A percentile compares a stretch with the other conserved stretches of the same genome.
Conservation (phyloP, 768 basidiomycete genomes). For the Auriscalpium orientale region DNA sequence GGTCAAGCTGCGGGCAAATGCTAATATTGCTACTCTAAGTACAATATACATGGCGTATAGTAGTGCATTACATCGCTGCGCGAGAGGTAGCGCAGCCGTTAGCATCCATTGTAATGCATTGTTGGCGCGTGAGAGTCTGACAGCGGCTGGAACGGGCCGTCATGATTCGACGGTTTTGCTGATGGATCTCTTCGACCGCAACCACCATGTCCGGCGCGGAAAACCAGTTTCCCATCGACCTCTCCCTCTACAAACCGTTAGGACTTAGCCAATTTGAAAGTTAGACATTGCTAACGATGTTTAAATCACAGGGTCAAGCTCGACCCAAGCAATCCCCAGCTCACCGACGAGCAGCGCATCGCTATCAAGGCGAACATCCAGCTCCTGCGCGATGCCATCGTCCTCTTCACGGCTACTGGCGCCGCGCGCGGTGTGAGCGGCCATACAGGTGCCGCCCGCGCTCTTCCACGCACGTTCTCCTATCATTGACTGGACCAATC, state of each 20-base stretch:
- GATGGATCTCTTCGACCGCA: neutral
- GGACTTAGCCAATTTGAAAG: no score
- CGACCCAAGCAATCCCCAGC: conserved; percentile 57
- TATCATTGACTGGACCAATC: neutral
- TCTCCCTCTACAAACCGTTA: conserved; percentile 12
- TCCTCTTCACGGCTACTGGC: conserved; percentile 81
- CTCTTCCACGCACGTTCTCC: neutral
- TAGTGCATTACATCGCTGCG: no score
- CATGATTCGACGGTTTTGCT: no score
- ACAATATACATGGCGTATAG: no score
- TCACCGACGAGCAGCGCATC: conserved; percentile 55
- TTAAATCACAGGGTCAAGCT: conserved; percentile 58
- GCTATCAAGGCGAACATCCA: conserved; percentile 64
- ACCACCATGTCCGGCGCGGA: conserved; percentile 8
- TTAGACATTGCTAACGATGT: neutral
- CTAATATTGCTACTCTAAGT: no score
- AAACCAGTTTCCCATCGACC: conserved; percentile 13
- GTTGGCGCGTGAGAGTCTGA: no score
- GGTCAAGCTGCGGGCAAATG: no score
- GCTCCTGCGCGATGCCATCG: conserved; percentile 76
- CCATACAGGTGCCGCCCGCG: conserved; percentile 52
- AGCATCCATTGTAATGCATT: no score
- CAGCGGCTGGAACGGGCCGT: no score
- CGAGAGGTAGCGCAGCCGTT: no score
- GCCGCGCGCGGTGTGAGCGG: conserved; percentile 83